A percentile compares a stretch with the other conserved stretches of the same genome.
Conservation (phyloP, 148 eudicot genomes). For the Camellia lanceoleosa region DNA sequence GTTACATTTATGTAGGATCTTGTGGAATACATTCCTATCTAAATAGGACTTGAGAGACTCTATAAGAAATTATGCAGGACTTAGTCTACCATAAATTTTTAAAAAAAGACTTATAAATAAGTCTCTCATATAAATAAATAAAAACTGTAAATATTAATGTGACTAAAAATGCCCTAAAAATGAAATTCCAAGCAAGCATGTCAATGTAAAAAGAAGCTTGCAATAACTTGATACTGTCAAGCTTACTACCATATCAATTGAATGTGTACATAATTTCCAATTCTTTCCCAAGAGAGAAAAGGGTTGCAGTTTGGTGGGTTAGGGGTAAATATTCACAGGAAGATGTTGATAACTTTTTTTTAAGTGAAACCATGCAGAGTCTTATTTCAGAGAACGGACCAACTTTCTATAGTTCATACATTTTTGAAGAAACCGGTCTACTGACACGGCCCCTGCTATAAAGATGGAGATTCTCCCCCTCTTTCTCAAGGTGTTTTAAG, state of each 20-base stretch:
- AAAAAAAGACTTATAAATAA: too few species aligned
- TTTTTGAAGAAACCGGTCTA: not conserved
- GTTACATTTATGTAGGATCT: too few species aligned
- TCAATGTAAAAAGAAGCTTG: not conserved
- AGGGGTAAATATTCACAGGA: not conserved
- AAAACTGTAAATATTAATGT: too few species aligned
- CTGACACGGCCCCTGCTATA: not conserved
- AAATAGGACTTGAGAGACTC: too few species aligned
- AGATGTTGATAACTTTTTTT: not conserved
- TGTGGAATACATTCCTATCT: too few species aligned
- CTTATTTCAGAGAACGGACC: not conserved
- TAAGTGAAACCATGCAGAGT: not conserved
- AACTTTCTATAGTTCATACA: not conserved
- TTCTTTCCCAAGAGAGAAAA: not conserved
- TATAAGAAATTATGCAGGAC: too few species aligned
- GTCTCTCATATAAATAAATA: too few species aligned
- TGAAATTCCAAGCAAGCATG: not conserved
- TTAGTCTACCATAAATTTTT: too few species aligned
- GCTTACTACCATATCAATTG: not conserved
- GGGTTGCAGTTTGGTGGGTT: not conserved
- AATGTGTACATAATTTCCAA: conserved; percentile 4
- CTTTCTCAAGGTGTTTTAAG: not conserved
- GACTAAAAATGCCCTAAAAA: too few species aligned
- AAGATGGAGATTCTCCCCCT: too few species aligned
- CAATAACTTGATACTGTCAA: not conserved